Percentiles rank a stretch among this genome's conserved stretches.
Conservation (phyloP, 108 stramenopile genomes). For the Skeletonema menzelii region DNA sequence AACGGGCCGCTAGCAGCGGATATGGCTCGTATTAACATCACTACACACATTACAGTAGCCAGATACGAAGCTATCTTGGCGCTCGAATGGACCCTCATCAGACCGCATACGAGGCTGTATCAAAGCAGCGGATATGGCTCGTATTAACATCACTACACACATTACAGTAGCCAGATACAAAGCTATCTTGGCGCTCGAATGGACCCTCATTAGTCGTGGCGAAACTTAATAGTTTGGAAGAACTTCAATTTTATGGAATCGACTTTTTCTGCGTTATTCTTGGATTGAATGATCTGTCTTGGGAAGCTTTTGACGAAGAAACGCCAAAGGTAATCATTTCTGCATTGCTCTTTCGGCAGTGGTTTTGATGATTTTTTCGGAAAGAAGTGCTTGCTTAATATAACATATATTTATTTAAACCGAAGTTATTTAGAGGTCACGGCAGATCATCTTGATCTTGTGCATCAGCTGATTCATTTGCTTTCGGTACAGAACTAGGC, state of each 20-base stretch:
- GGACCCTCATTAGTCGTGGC: too few relatives aligned
- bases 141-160: too few relatives aligned
- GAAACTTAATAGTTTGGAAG: neutral
- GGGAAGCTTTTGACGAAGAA: neutral
- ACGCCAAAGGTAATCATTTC: neutral
- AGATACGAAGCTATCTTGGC: too few relatives aligned
- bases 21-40: too few relatives aligned
- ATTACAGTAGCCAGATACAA: too few relatives aligned
- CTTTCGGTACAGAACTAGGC: neutral
- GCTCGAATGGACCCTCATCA: too few relatives aligned
- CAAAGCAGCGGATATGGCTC: too few relatives aligned
- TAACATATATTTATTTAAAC: neutral
- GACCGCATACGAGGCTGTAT: too few relatives aligned
- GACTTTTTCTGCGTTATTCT: neutral
- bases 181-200: too few relatives aligned
- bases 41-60: too few relatives aligned
- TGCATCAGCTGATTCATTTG: neutral
- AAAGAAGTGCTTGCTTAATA: neutral
- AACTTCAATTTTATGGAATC: neutral
- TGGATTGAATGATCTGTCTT: neutral
- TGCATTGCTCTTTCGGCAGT: neutral
- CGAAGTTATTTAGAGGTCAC: neutral
- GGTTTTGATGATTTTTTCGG: neutral
- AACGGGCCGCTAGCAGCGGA: too few relatives aligned
- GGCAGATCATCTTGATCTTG: neutral